A percentile compares a stretch with the other conserved stretches of the same genome.
phyloP scores from a whole-genome alignment of 805 yeast species.

The Groenewaldozyma tartarivorans region DNA sequence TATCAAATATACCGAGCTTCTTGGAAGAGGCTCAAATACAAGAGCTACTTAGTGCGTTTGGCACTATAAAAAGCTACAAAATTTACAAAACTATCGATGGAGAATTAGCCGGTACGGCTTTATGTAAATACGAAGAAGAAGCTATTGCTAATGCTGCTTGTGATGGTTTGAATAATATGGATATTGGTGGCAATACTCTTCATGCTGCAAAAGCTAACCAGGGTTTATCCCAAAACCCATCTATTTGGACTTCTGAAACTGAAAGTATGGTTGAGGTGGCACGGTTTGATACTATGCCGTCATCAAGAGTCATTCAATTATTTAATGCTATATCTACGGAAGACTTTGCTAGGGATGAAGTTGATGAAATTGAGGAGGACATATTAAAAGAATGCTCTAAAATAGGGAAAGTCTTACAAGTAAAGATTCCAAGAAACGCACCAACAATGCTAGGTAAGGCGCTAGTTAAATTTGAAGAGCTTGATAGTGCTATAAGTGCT shows the following conservation, averaged over 20 bases:
- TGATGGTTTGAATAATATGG: constrained; percentile 28
- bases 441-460: constrained; percentile 24
- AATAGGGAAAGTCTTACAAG: constrained; percentile 42
- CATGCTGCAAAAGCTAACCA: constrained; percentile 31
- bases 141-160: constrained; percentile 23
- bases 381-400: constrained; percentile 40
- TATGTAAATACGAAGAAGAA: constrained; percentile 35
- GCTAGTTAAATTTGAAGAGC: constrained; percentile 61
- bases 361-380: constrained; percentile 42
- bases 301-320: constrained; percentile 43
- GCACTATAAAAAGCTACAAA: constrained; percentile 32
- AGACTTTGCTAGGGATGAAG: constrained; percentile 46
- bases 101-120: constrained; percentile 49
- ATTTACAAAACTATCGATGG: constrained; percentile 35
- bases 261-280: constrained; percentile 23
- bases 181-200: constrained; percentile 30
- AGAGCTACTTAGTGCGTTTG: constrained; percentile 34
- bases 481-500: constrained; percentile 46
- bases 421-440: constrained; percentile 44
- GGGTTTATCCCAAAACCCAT: constrained; percentile 17
- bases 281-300: constrained; percentile 15
- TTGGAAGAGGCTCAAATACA: constrained; percentile 35
- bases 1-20: constrained; percentile 37
- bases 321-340: constrained; percentile 57
- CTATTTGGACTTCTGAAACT: constrained; percentile 21